Evolutionary conservation across 306 rosid genomes (phyloP).

Genomic region (Nissolia schottii): DNA sequence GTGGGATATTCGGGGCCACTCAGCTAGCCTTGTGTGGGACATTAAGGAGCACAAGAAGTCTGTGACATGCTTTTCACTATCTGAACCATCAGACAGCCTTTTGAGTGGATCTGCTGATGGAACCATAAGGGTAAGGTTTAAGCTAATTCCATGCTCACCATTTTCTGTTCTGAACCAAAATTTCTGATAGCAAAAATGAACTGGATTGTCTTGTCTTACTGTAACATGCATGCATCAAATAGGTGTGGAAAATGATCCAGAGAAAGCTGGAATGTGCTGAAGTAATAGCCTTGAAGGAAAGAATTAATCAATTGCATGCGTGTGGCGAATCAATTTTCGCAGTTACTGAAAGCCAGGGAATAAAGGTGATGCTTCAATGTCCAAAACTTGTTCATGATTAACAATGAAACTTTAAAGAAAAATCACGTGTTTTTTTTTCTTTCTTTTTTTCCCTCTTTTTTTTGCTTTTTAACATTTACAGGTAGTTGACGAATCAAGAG

Average conservation of each 20-base stretch:
- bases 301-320: constrained; percentile 47
- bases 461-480: constrained; percentile 34
- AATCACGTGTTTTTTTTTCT: background rate
- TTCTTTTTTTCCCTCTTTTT: background rate
- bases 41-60: constrained; percentile 65
- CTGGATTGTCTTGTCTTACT: constrained; percentile 9
- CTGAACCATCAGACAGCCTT: constrained; percentile 58
- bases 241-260: constrained; percentile 73
- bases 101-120: constrained; percentile 72
- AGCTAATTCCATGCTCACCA: constrained; percentile 7
- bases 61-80: constrained; percentile 65
- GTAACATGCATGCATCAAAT: constrained; percentile 21
- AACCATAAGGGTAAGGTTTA: constrained; percentile 67
- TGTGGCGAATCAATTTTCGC: constrained; percentile 47
- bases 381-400: constrained; percentile 20
- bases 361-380: constrained; percentile 62
- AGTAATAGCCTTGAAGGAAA: constrained; percentile 57
- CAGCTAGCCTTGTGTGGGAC: constrained; percentile 72
- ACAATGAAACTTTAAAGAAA: constrained; percentile 3
- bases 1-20: constrained; percentile 72
- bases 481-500: constrained; percentile 52
- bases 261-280: constrained; percentile 66
- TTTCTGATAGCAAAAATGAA: constrained; percentile 3
- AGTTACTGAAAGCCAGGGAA: constrained; percentile 42
- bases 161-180: constrained; percentile 22